Evolutionary conservation across 2,329 filamentous ascomycete species (phyloP), one percentile per base, ranked within the genome.

Genomic region (Pseudonectria buxi): DNA sequence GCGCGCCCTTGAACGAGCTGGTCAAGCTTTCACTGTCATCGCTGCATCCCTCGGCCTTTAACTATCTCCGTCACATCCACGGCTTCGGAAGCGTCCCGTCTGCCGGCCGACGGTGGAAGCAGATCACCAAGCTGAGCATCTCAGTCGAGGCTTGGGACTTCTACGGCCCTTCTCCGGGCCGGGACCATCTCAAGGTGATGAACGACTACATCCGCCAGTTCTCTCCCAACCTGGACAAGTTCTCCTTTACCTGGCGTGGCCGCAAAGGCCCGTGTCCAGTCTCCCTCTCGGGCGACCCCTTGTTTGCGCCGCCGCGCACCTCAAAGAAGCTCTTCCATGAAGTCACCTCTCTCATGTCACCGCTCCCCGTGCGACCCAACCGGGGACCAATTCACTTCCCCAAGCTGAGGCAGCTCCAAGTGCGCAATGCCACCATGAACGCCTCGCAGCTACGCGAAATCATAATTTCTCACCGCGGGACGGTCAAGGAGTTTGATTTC

Each of bases 171-270:
- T 71, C 71, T n/a, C 74, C 74, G 2, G 75, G 80, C 13, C 66
- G 74, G 24, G 77, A 86, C 59, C 83, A 85, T 56, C 72, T 81
- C 36, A 87, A 87, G 61, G 77, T 92, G 51, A 74, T 94, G 2
- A 83, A 92, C 50, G 80, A 86, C 49, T 94, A 88, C 56, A 71
- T 94, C 44, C 76, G 83, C 37, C 71, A 68, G 45, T 85, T 94
- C 55, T 73, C 81, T 1, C 66, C 70, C 5, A 69, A 63, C 24
- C 67, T 92, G 2, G 80, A 82, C 44, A 80, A 80, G 56, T 71
- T 94, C 37, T 72, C 73, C 37, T 94, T 94, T 61, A 74, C 76
- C 38, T 94, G 88, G 87, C 67, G 81, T 43, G 83, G 84, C 26
- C 77, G 78, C 33, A 80, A 79, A 54, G 85, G 86, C 0, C 83